phyloP scores from a whole-genome alignment of 176 grass and related monocot species.

The Aechmea fasciata region DNA sequence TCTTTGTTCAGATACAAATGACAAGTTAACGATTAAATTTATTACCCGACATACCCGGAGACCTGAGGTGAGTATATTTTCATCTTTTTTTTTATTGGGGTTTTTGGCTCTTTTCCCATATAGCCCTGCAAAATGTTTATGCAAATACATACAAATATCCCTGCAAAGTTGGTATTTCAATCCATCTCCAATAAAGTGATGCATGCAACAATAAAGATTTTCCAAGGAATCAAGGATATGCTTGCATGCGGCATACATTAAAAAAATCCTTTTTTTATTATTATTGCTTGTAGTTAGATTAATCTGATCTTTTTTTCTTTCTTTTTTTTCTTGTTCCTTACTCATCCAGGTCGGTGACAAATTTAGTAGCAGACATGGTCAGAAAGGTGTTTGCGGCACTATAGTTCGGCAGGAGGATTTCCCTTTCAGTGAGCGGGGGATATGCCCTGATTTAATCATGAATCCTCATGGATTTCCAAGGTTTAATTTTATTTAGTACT shows the following conservation, averaged over 20 bases:
- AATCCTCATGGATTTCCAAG: conserved; percentile 98
- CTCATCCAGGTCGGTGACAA: conserved; percentile 79
- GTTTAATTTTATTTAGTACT: conserved; percentile 27
- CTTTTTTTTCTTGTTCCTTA: conserved; percentile 16
- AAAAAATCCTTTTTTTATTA: not conserved
- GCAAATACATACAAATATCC: too few species aligned
- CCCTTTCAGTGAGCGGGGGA: conserved; percentile 82
- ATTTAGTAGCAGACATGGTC: conserved; percentile 98
- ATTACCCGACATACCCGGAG: conserved; percentile 84
- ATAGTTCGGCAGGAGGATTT: conserved; percentile 98
- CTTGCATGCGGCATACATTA: too few species aligned
- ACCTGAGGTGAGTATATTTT: conserved; percentile 53
- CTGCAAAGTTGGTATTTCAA: not conserved
- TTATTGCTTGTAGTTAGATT: conserved; percentile 4
- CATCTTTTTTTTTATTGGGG: not conserved
- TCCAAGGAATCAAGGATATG: too few species aligned
- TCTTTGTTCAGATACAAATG: conserved; percentile 75
- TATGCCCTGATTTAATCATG: conserved; percentile 99
- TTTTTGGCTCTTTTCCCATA: not conserved
- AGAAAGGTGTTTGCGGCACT: conserved; percentile 96
- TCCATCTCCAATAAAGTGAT: too few species aligned
- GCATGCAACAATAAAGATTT: too few species aligned
- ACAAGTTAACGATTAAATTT: conserved; percentile 81
- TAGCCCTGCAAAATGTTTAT: too few species aligned
- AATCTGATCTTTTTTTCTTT: not conserved